Conservation (phyloP, 208 protist genomes). For the Acanthamoeba castellanii region DNA sequence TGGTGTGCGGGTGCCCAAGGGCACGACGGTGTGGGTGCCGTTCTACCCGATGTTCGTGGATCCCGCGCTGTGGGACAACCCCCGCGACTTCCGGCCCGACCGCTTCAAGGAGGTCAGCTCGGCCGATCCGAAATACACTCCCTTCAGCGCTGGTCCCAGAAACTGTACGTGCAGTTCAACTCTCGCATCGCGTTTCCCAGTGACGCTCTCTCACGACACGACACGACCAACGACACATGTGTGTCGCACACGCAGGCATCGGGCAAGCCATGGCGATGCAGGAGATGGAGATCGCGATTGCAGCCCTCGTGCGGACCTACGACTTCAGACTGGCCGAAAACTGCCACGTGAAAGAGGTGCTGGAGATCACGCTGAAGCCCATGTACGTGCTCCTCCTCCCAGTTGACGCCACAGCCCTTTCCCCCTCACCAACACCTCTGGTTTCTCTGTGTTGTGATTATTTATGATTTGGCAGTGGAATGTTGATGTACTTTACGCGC, state of each 20-base stretch:
- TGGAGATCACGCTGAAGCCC: constrained; percentile 44
- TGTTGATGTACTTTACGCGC: neutral
- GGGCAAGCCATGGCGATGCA: constrained; percentile 14
- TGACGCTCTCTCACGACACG: neutral
- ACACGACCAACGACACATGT: neutral
- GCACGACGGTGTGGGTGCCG: constrained; percentile 32
- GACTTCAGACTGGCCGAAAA: neutral
- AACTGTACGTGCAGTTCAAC: neutral
- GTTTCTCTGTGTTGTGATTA: neutral
- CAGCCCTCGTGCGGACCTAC: neutral
- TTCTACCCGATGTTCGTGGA: constrained; percentile 51
- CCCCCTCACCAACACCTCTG: neutral
- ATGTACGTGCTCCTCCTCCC: neutral
- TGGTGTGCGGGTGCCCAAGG: neutral
- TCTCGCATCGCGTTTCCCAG: neutral
- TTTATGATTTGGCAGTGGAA: neutral
- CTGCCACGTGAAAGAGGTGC: neutral
- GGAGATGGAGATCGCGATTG: constrained; percentile 40
- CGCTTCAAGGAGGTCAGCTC: neutral
- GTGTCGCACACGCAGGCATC: neutral
- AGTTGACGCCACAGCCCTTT: no score
- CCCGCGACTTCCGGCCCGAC: neutral
- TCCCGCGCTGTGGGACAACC: neutral
- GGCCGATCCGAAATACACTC: neutral
- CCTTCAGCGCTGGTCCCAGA: constrained; percentile 9